Evolutionary conservation across 2,329 filamentous ascomycete species (phyloP).

Genomic region (Pseudocercospora cruenta): DNA sequence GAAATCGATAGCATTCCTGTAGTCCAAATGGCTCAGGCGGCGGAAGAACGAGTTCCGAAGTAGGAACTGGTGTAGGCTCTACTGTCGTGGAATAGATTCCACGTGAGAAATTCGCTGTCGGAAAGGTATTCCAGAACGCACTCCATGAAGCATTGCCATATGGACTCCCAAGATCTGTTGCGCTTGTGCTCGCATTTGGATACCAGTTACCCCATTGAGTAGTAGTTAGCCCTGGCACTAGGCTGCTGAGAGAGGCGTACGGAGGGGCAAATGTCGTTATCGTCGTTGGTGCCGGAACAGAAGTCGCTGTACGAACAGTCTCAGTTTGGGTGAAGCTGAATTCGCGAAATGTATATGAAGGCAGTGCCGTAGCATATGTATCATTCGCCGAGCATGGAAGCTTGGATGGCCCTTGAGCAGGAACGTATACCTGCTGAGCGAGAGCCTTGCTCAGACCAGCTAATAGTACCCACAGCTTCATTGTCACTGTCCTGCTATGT

Average conservation of each 20-base stretch:
- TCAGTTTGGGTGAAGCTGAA: neutral
- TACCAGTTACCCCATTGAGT: neutral
- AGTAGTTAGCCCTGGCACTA: neutral
- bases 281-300: neutral
- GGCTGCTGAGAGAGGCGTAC: neutral
- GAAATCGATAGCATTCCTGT: conserved; percentile 36
- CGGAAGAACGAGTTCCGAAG: conserved; percentile 38
- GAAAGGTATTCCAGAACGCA: conserved; percentile 12
- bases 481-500: neutral
- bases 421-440: neutral
- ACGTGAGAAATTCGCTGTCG: conserved; percentile 14
- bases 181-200: neutral
- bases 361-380: neutral
- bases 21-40: conserved; percentile 40
- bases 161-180: neutral
- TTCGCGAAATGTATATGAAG: neutral
- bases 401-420: neutral
- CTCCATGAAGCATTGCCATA: conserved; percentile 12
- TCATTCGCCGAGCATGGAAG: neutral
- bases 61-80: conserved; percentile 40
- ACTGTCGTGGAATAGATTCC: conserved; percentile 32
- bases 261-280: neutral
- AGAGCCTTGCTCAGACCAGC: neutral
- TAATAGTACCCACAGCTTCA: neutral
- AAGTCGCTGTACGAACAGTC: neutral